phyloP scores from a whole-genome alignment of 331 rosid genomes.

The Acacia pycnantha region DNA sequence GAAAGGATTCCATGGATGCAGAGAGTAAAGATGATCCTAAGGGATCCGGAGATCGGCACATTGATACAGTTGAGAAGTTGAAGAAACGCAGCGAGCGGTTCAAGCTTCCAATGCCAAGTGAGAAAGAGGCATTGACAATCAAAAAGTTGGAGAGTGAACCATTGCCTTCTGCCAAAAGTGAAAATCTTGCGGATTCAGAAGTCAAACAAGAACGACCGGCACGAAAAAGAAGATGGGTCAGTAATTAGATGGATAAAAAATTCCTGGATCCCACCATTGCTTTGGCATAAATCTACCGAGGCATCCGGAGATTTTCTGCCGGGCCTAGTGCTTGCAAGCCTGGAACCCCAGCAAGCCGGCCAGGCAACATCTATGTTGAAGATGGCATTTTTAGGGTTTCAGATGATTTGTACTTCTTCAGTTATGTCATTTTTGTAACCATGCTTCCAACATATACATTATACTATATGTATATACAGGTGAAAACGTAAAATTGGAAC shows the following conservation, averaged over 20 bases:
- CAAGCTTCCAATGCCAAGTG: conserved; percentile 97
- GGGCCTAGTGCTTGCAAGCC: conserved; percentile 24
- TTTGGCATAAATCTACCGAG: conserved; percentile 19
- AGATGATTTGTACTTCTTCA: conserved; percentile 36
- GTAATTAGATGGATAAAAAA: conserved; percentile 40
- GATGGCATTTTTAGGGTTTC: conserved; percentile 40
- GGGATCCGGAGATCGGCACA: conserved; percentile 65
- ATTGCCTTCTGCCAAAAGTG: conserved; percentile 60
- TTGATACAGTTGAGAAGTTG: conserved; percentile 95
- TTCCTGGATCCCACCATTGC: conserved; percentile 15
- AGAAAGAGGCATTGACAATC: conserved; percentile 61
- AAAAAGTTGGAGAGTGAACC: conserved; percentile 82
- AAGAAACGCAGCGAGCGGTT: conserved; percentile 98
- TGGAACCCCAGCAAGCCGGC: conserved; percentile 33
- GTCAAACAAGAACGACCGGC: conserved; percentile 94
- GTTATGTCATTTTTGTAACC: conserved; percentile 46
- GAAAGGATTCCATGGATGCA: conserved; percentile 60
- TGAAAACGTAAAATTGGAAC: conserved; percentile 60
- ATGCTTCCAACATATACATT: conserved; percentile 37
- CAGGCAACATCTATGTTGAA: conserved; percentile 28
- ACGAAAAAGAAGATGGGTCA: conserved; percentile 94
- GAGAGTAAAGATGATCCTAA: conserved; percentile 66
- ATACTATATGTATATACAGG: conserved; percentile 52
- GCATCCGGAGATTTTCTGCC: conserved; percentile 22
- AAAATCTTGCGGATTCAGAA: conserved; percentile 60